Evolutionary conservation across 257 asterid species (phyloP), one percentile per base, ranked within the genome.

Genomic region (Primulina huaijiensis): DNA sequence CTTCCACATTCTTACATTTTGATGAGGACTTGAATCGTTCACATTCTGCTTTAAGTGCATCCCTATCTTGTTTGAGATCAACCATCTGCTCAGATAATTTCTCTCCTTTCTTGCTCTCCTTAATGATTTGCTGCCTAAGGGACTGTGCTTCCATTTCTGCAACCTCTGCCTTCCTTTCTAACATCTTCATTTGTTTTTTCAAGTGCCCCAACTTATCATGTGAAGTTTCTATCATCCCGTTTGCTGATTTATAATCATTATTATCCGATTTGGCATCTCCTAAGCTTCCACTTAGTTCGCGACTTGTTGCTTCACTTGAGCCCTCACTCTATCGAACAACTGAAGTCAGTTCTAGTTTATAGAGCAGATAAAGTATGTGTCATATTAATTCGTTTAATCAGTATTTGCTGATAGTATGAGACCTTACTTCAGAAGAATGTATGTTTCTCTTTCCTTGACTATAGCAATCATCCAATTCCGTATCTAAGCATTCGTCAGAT

Each of bases 101-200:
- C 74, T 91, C 88, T 29, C 82, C 96, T 74, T 77, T 89, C 53
- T 65, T 84, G 67, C 80, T 85, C 69, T 91, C 99, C 77, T 87
- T 91, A 5, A 72, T 73, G 65, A 87, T 75, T 75, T 88, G 97
- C 83, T 84, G 91, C 38, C 94, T 79, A n/a, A 90, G 94, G 72
- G 95, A 80, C 79, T 84, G 88, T 27, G 83, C 84, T 83, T 93
- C 97, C 73, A 90, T 61, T 71, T 93, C 95, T 68, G 97, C 81
- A 66, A 86, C 80, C 69, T 90, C 97, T 52, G 82, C 84, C 80
- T 85, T 89, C 78, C 94, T 84, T 71, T 86, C 94, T 43, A 86
- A 57, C 77, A 68, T 62, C 74, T 68, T 83, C 81, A 83, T 80
- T 64, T 79, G 84, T 73, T 72, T 75, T 65, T 76, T 63, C 77